Evolutionary conservation across 2,329 filamentous ascomycete genomes (phyloP), one percentile per base, ranked within the genome.

Genomic region (Fusarium napiforme): DNA sequence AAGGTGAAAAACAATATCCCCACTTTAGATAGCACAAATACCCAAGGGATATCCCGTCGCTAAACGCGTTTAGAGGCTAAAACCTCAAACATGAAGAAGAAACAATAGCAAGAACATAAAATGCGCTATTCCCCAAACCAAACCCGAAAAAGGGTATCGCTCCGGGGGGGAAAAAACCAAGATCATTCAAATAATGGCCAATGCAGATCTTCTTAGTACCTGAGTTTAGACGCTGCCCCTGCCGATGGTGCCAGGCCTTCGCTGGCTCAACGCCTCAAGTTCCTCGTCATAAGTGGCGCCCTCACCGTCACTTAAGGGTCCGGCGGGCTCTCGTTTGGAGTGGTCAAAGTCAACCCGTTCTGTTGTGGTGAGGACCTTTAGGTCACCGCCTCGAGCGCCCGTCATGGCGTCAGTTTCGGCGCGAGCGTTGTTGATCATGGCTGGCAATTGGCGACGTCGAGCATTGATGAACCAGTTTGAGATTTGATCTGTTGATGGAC

Each of bases 381-480:
- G 79, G 59, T 85, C 82, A 59, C 66, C 64, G 49, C 67, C 71
- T 21, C 81, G 82, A 45, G 80, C 78, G 21, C 80, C 72, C 34
- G 76, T 81, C 81, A 84, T 86, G 64, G 83, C 86, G 65, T 87
- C 84, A 11, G 84, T 83, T 79, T 89, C 88, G 59, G 84, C 85
- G 59, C 84, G 83, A 5, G 87, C 86, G 71, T 88, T 88, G 77
- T 85, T 89, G 74, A 90, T 87, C 85, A 92, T 87, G 45, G 84
- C 82, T 4, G 90, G 89, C 26, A 92, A 82, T 75, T 92, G 88
- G 53, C 92, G 89, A 64, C 92, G 87, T 60, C 92, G 88, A 34
- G 92, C 92, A 74, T 94, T 94, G 82, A 94, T 94, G 81, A 93
- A 94, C 92, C 92, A 94, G 82, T 94, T 94, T 70, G 91, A 93